These are phyloP conservation scores for Limonium bicolor DNA, from an alignment of 148 eudicot species.

Conservation along the genomic window DNA sequence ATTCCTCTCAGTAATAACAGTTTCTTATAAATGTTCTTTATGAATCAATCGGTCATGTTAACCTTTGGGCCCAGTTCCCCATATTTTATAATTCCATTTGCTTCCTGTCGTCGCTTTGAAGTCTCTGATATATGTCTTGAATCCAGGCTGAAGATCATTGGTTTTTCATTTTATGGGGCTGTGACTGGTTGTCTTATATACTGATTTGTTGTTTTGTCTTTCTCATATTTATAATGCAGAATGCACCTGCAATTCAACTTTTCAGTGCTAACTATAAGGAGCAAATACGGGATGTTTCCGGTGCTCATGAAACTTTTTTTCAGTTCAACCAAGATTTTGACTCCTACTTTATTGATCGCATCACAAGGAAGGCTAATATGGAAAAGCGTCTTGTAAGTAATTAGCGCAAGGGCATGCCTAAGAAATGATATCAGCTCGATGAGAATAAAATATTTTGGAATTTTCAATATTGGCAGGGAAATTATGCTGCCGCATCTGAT, in stretches of 20 bases:
- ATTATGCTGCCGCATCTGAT: slow-evolving; percentile 36
- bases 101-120: too few species aligned
- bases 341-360: slow-evolving; percentile 27
- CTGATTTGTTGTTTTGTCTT: slow-evolving; percentile 10
- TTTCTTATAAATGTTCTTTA: too few species aligned
- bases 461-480: slow-evolving; percentile 40
- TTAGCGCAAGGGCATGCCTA: too few species aligned
- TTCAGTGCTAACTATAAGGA: slow-evolving; percentile 66
- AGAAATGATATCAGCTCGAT: too few species aligned
- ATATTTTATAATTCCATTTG: too few species aligned
- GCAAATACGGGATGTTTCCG: slow-evolving; percentile 47
- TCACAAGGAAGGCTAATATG: slow-evolving; percentile 56
- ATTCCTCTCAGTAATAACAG: too few species aligned
- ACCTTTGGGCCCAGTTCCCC: too few species aligned
- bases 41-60: too few species aligned
- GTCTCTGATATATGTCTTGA: too few species aligned
- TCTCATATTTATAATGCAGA: slow-evolving; percentile 33
- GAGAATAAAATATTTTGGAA: too few species aligned
- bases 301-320: slow-evolving; percentile 39
- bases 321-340: slow-evolving; percentile 24
- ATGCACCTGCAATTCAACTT: slow-evolving; percentile 56
- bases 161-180: slow-evolving; percentile 7
- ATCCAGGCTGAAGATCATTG: too few species aligned
- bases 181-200: slow-evolving; percentile 7
- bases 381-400: slow-evolving; percentile 54